Evolutionary conservation across 1,284 basidiomycete genomes (phyloP), one percentile per base, ranked within the genome.

Genomic region (Naganishia liquefaciens): DNA sequence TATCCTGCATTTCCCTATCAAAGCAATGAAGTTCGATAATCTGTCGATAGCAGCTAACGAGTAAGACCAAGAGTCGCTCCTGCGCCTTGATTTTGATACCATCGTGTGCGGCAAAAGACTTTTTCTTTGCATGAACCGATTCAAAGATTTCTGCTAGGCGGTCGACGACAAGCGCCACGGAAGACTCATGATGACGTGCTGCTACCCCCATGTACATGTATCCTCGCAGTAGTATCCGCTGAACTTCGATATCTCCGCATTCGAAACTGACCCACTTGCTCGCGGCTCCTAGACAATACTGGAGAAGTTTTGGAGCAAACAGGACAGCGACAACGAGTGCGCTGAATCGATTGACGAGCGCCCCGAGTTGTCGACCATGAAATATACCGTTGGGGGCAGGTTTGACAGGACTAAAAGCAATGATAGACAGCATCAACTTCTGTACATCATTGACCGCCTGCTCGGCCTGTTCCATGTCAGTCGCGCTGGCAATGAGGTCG

Each of bases 341-440:
- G 49, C 85, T 86, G 72, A 92, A 88, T 28, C 94, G 87, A 76
- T 98, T 97, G 77, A 89, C 87, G 13, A 97, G 82, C 81, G 88
- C 87, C 0, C 91, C 90, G 2, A 91, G 81, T 60, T 90, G 86
- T 37, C 84, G 80, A 3, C 76, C 70, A 0, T 82, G 81, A 0
- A 87, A 85, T 5, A 86, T 81, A 19, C 79, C 74, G 33, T 81
- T 77, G 57, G 85, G 84, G 17, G 84, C 84, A 76, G 88, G 88
- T 1, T 85, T 81, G 2, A 93, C 75, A 0, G 75, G 70, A 51
- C 72, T 75, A 58, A 93, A 84, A 0, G 94, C 91, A 11, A 88
- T 84, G 25, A 88, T 85, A 39, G 91, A 81, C n/a, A 89, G 87
- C 50, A 93, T 81, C 17, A 96, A 79, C 69, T 91, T 88, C 71